These are phyloP conservation scores for Diaporthe humulicola DNA, from an alignment of 2,329 filamentous ascomycete species.

Conservation along the genomic window DNA sequence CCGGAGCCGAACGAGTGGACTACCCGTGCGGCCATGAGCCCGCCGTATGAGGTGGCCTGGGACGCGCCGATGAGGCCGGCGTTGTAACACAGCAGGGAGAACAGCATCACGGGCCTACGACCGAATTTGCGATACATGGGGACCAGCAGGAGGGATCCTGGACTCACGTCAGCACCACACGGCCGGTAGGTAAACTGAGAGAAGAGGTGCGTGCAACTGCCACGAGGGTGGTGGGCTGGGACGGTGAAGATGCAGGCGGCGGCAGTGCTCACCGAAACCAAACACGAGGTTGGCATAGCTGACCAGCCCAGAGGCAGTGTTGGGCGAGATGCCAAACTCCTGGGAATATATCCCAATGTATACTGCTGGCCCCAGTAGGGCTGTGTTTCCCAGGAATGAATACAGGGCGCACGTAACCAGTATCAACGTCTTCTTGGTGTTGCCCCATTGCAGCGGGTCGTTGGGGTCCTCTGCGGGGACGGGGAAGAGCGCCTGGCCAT, in stretches of 20 bases:
- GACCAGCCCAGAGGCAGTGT: slow-evolving; percentile 66
- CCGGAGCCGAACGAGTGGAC: slow-evolving; percentile 57
- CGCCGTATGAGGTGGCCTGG: slow-evolving; percentile 51
- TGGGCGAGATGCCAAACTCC: slow-evolving; percentile 63
- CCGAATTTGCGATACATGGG: slow-evolving; percentile 67
- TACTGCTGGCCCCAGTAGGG: slow-evolving; percentile 68
- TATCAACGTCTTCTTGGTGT: slow-evolving; percentile 68
- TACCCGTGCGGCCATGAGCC: slow-evolving; percentile 56
- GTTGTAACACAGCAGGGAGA: slow-evolving; percentile 54
- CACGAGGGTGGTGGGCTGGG: not conserved
- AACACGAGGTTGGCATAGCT: slow-evolving; percentile 73
- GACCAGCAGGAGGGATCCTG: slow-evolving; percentile 66
- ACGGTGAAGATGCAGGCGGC: not conserved
- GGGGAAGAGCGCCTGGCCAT: slow-evolving; percentile 72
- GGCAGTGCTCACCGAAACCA: slow-evolving; percentile 61
- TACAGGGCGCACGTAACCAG: slow-evolving; percentile 66
- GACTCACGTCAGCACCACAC: not conserved
- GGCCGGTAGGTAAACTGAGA: too few relatives aligned
- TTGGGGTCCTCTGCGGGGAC: slow-evolving; percentile 73
- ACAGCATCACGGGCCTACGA: slow-evolving; percentile 58
- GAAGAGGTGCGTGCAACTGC: accelerated
- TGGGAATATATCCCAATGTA: slow-evolving; percentile 69
- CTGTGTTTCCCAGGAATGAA: slow-evolving; percentile 70
- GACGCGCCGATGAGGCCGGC: slow-evolving; percentile 56
- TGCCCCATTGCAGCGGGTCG: slow-evolving; percentile 70